phyloP scores from a whole-genome alignment of 768 basidiomycete genomes.

The Rhodotorula sphaerocarpa region DNA sequence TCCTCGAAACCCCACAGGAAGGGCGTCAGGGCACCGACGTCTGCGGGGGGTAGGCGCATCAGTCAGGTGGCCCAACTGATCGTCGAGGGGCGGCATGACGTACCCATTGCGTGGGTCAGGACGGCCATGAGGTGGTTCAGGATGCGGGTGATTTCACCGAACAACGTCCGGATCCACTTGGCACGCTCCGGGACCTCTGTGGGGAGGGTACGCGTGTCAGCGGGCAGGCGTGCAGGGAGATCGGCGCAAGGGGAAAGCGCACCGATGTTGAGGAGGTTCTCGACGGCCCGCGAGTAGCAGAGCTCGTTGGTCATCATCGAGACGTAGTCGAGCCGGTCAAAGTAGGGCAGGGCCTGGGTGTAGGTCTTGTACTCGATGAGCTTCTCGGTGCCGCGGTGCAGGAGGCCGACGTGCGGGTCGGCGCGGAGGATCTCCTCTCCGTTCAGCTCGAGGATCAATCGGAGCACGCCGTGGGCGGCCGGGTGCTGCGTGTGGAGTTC shows the following conservation, averaged over 20 bases:
- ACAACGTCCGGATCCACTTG: constrained; percentile 94
- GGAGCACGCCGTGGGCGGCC: constrained; percentile 94
- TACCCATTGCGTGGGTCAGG: constrained; percentile 67
- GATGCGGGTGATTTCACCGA: constrained; percentile 92
- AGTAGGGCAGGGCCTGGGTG: constrained; percentile 93
- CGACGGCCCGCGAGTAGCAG: constrained; percentile 92
- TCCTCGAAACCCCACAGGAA: constrained; percentile 99
- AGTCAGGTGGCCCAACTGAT: not conserved
- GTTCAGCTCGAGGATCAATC: constrained; percentile 93
- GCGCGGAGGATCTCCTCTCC: constrained; percentile 70
- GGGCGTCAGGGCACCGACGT: constrained; percentile 94
- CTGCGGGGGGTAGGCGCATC: constrained; percentile 43
- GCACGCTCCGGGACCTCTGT: constrained; percentile 94
- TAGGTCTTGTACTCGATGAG: constrained; percentile 99
- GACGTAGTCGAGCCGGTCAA: constrained; percentile 97
- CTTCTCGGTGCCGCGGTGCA: constrained; percentile 97
- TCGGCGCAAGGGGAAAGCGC: not conserved
- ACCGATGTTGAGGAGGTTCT: constrained; percentile 76
- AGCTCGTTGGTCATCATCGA: constrained; percentile 99
- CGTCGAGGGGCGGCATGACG: not conserved
- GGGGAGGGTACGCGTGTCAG: not conserved
- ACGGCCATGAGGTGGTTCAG: constrained; percentile 97
- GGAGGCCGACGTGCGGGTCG: constrained; percentile 69
- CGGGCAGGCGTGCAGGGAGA: too few relatives aligned
- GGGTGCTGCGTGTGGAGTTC: constrained; percentile 85